Base-by-base conservation (phyloP, 441 rosid genomes). In the Theobroma grandiflorum region DNA sequence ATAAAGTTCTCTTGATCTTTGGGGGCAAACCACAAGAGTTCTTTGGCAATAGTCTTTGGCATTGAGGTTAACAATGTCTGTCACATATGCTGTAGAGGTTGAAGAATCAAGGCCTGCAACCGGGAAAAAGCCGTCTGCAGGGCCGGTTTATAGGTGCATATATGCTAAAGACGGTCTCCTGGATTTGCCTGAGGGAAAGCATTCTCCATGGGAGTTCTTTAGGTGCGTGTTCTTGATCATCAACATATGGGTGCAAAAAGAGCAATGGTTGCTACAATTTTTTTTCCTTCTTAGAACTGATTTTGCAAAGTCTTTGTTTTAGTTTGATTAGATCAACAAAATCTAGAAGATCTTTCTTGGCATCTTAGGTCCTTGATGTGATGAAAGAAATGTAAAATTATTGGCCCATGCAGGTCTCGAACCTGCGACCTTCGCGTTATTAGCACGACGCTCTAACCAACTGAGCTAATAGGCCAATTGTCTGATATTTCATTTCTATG, bases 391-490 rank as follows among this genome's bases (percentile, higher is more conserved):
- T 6, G 49, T 8, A 26, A 26, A 26, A 26, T 26, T 26, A 68
- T 16, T 88, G 92, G 92, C 92, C 95, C 85, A 89, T 90, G 86
- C 93, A 91, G 91, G 91, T 88, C 57, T 92, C 89, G 90, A 91
- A 91, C 92, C 88, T 90, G 91, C 86, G 92, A 90, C 92, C 91
- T 91, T 91, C 87, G 93, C 91, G 94, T 92, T 95, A 91, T 94
- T 95, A 92, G 96, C 95, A 92, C 91, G 89, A 89, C 91, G 91
- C 94, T 95, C 92, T 92, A 91, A 90, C 95, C 96, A 91, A 2
- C 91, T 87, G 94, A 91, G 95, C 93, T 91, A 90, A 90, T 88
- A 86, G 90, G 92, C 88, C 95, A n/a, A 1, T 2, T 47, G 37
- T 1, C 6, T 47, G 0, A 20, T 38, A 20, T 38, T 35, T 64